These are phyloP conservation scores for Buxus sempervirens DNA, from an alignment of 164 flowering plant genomes.

Conservation along the genomic window DNA sequence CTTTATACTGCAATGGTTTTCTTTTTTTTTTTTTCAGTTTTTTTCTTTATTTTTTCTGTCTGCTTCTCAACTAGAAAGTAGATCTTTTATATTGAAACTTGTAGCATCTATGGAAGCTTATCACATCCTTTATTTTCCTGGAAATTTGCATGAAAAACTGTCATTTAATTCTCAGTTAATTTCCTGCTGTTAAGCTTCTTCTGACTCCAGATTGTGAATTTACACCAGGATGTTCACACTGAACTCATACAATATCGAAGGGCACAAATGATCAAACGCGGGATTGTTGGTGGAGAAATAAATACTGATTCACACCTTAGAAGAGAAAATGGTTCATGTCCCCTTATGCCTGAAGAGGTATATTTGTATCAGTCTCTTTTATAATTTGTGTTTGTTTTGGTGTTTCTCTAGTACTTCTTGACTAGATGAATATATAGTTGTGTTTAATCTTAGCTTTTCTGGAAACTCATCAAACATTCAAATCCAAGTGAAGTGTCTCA, in stretches of 20 bases:
- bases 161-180: background rate
- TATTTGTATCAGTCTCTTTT: slow-evolving; percentile 1
- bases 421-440: background rate
- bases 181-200: slow-evolving; percentile 2
- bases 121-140: background rate
- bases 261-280: slow-evolving; percentile 79
- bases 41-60: background rate
- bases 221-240: slow-evolving; percentile 79
- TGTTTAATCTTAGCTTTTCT: too few relatives aligned
- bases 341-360: slow-evolving; percentile 99
- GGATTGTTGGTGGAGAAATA: slow-evolving; percentile 57
- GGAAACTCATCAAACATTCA: too few relatives aligned
- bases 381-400: background rate
- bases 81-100: background rate
- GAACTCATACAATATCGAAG: slow-evolving; percentile 90
- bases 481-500: too few relatives aligned
- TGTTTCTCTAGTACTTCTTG: background rate
- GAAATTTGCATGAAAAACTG: background rate
- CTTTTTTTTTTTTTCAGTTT: too few relatives aligned
- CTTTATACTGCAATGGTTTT: background rate
- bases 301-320: slow-evolving; percentile 59
- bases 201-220: slow-evolving; percentile 6
- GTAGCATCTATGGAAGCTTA: too few relatives aligned
- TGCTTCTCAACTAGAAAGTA: background rate
- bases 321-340: slow-evolving; percentile 77